Evolutionary conservation across 1,284 basidiomycete genomes (phyloP).

Genomic region (Rhodotorula mucilaginosa): DNA sequence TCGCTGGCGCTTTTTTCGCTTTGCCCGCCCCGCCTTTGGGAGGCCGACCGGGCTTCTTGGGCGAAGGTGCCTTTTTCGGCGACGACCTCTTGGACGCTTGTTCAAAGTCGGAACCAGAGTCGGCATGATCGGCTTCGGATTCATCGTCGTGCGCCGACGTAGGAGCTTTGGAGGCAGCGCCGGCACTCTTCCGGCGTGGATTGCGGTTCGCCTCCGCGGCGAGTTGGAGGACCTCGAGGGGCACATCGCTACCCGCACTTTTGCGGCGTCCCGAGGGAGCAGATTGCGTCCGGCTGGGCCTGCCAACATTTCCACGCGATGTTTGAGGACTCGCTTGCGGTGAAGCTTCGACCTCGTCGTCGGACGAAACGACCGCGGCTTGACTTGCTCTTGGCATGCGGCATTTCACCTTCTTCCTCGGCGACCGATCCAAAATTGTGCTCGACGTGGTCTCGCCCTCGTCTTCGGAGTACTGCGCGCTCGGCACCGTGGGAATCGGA

Average conservation of each 20-base stretch:
- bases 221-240: not conserved
- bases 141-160: not conserved
- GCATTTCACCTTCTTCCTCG: conserved; percentile 1
- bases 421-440: not conserved
- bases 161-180: not conserved
- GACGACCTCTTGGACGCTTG: not conserved
- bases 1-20: not conserved
- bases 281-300: not conserved
- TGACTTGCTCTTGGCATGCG: not conserved
- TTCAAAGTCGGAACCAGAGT: not conserved
- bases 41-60: not conserved
- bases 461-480: not conserved
- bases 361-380: no score
- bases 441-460: not conserved
- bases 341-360: no score
- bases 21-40: not conserved
- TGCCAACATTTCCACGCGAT: not conserved
- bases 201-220: not conserved
- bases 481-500: not conserved
- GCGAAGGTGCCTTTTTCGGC: not conserved
- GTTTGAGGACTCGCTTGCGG: no score
- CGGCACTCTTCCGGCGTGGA: not conserved
- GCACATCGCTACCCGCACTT: not conserved
- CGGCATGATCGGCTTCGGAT: not conserved
- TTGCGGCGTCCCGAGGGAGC: not conserved